These are phyloP conservation scores for Lasiodiplodia sp. DNA, from an alignment of 2,329 filamentous ascomycete species.

Conservation along the genomic window DNA sequence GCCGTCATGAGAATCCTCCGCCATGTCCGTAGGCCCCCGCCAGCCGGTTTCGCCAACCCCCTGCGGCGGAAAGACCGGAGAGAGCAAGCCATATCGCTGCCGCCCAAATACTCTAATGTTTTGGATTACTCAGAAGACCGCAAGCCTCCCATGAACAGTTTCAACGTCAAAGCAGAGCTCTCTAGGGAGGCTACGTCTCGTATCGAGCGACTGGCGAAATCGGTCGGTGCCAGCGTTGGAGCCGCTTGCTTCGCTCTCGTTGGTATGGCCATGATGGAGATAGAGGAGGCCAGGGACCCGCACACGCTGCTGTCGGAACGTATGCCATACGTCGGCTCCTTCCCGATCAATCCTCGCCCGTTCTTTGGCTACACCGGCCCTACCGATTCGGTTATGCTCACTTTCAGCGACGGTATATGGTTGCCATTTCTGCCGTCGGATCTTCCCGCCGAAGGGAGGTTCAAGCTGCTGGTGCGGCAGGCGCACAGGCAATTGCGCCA, in stretches of 20 bases:
- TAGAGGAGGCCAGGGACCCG: constrained; percentile 47
- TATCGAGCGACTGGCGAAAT: constrained; percentile 18
- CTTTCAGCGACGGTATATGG: constrained; percentile 56
- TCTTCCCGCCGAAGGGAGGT: constrained; percentile 46
- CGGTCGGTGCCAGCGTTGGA: constrained; percentile 48
- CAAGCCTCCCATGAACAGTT: constrained; percentile 48
- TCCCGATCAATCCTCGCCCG: constrained; percentile 56
- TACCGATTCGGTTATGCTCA: constrained; percentile 55
- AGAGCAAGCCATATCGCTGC: constrained; percentile 35
- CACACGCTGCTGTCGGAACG: constrained; percentile 38
- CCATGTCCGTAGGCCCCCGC: constrained; percentile 50
- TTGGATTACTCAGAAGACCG: constrained; percentile 47
- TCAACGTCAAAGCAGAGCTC: constrained; percentile 41
- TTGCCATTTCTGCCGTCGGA: constrained; percentile 51
- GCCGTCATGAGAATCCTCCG: constrained; percentile 53
- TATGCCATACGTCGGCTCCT: constrained; percentile 53
- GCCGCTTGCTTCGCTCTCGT: constrained; percentile 56
- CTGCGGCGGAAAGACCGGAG: constrained; percentile 40
- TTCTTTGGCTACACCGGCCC: constrained; percentile 50
- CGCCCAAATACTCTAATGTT: constrained; percentile 43
- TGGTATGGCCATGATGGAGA: constrained; percentile 56
- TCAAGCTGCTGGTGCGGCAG: constrained; percentile 48
- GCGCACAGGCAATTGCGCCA: constrained; percentile 53
- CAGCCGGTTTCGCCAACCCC: constrained; percentile 53
- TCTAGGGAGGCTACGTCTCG: constrained; percentile 42